Base-by-base conservation (phyloP, 1,284 basidiomycete species). In the Boletus semigastroideus region DNA sequence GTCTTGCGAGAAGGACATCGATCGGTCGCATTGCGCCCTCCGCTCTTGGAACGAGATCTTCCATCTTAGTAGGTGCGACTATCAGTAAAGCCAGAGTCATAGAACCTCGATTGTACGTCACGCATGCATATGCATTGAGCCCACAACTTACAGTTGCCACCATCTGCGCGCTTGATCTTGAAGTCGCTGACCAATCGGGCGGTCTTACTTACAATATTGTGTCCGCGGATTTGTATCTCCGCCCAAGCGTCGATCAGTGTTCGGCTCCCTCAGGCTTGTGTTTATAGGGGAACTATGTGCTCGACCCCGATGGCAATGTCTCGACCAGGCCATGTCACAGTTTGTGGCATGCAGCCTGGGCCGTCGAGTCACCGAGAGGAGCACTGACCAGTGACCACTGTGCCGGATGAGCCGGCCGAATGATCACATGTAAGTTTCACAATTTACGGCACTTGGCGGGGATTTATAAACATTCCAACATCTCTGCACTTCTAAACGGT, bases 401-500 rank as follows among this genome's bases (percentile, higher is more conserved):
- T 49, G 36, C 52, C 47, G 40, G 37, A 42, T 41, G 34, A 40
- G 37, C 37, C 37, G 46, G 33, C n/a, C 42, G 43, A 38, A 20
- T 22, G 13, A 20, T 56, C 28, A 33, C 52, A 45, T 27, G 27
- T 42, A 28, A 41, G 49, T 43, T 49, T 17, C 19, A 40, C 48
- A 36, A 30, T 39, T 66, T 63, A 62, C 60, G 64, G 49, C 62
- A 66, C 51, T n/a, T 25, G 39, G 38, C 14, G 33, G 34, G n/a
- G 20, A 47, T 48, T 36, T 34, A 33, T 37, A 28, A 38, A 34
- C 12, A 28, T 45, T 27, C 9, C 3, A 17, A 37, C 31, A 17
- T 2, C 16, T 34, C 31, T 43, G 27, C 12, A 33, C 27, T 34
- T 40, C 17, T 14, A 22, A 31, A 20, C 25, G 5, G 22, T 31